Evolutionary conservation across 2,329 filamentous ascomycete species (phyloP).

Genomic region (Cyclaneusma minus): DNA sequence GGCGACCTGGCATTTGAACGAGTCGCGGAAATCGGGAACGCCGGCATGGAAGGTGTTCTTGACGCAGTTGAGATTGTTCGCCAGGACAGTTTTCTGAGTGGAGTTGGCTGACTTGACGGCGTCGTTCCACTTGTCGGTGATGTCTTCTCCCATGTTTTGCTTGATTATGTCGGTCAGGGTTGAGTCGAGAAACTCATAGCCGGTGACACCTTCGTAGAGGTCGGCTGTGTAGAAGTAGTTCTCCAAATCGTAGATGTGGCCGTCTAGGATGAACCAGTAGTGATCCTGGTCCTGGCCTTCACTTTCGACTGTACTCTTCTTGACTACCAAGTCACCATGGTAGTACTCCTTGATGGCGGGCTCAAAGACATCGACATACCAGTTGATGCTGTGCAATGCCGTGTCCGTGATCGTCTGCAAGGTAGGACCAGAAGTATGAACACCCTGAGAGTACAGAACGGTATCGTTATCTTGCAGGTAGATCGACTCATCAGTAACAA

Average conservation of each 20-base stretch:
- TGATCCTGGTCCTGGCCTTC: constrained; percentile 54
- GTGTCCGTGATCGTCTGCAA: constrained; percentile 38
- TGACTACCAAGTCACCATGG: constrained; percentile 72
- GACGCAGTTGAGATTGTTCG: constrained; percentile 64
- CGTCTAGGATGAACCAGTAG: constrained; percentile 66
- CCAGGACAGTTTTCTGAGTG: constrained; percentile 32
- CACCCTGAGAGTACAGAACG: constrained; percentile 23
- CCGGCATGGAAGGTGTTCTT: constrained; percentile 73
- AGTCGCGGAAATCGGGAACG: constrained; percentile 68
- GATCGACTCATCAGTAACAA: constrained; percentile 45
- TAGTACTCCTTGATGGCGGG: constrained; percentile 75
- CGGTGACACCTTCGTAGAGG: constrained; percentile 27
- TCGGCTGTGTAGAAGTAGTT: constrained; percentile 75
- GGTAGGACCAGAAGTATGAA: constrained; percentile 55
- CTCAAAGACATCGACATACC: constrained; percentile 64
- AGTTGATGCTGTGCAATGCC: constrained; percentile 45
- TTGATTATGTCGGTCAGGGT: constrained; percentile 53
- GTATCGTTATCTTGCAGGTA: constrained; percentile 51
- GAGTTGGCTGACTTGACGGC: constrained; percentile 29
- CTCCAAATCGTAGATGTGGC: constrained; percentile 73
- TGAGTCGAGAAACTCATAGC: constrained; percentile 58
- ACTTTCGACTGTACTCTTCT: constrained; percentile 36
- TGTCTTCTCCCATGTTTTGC: constrained; percentile 63
- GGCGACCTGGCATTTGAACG: constrained; percentile 67
- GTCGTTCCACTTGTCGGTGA: constrained; percentile 50